These are phyloP conservation scores for Kuraishia hungarica DNA, from an alignment of 805 yeast genomes.

Conservation along the genomic window DNA sequence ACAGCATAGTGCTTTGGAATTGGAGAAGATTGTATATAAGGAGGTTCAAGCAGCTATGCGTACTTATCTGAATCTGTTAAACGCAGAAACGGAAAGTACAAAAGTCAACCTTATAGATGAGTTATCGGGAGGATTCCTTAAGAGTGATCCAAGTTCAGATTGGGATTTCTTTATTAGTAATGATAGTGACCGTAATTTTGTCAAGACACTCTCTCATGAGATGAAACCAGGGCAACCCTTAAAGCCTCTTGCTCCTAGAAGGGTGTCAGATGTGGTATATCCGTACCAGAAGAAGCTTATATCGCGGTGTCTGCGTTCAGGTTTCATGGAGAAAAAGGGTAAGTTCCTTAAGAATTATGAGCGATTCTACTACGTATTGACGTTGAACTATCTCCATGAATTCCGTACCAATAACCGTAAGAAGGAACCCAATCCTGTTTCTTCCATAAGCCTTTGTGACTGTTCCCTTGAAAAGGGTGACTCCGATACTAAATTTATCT, in stretches of 20 bases:
- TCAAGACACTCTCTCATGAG: conserved; percentile 23
- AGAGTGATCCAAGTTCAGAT: conserved; percentile 54
- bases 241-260: conserved; percentile 30
- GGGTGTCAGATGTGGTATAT: conserved; percentile 40
- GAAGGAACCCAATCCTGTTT: conserved; percentile 38
- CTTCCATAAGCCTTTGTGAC: conserved; percentile 30
- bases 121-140: conserved; percentile 38
- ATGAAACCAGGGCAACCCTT: conserved; percentile 13
- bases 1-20: conserved; percentile 56
- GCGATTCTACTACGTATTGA: conserved; percentile 56
- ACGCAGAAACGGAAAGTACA: conserved; percentile 37
- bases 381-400: conserved; percentile 61
- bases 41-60: conserved; percentile 53
- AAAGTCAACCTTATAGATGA: conserved; percentile 45
- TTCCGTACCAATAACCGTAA: conserved; percentile 49
- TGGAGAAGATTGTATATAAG: conserved; percentile 53
- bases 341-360: conserved; percentile 54
- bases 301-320: conserved; percentile 49
- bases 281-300: conserved; percentile 44
- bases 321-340: conserved; percentile 51
- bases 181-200: conserved; percentile 30
- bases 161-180: conserved; percentile 60
- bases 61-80: conserved; percentile 41
- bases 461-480: conserved; percentile 22
- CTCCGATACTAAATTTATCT: conserved; percentile 27